Percentiles rank a stretch among this genome's conserved stretches.
Conservation (phyloP, 1,139 yeast genomes). For the Ogataea hybrid region DNA sequence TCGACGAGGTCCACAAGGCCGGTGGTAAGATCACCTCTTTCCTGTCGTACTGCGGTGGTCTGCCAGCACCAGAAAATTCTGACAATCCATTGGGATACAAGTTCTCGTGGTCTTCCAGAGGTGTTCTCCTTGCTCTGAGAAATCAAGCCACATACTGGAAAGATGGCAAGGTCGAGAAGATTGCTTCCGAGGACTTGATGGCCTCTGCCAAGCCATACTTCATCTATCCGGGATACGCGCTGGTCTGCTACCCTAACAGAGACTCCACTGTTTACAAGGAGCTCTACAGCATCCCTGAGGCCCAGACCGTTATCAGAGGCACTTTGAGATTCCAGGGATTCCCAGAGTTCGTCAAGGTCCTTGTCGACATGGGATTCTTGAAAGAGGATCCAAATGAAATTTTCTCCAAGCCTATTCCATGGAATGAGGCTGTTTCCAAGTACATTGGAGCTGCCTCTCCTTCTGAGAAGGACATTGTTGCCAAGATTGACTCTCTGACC, state of each 20-base stretch:
- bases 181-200: conserved; percentile 91
- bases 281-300: conserved; percentile 93
- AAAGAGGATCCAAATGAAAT: conserved; percentile 67
- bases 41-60: conserved; percentile 97
- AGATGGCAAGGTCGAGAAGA: conserved; percentile 78
- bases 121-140: conserved; percentile 92
- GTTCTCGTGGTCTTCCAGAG: conserved; percentile 99
- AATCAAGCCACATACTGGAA: conserved; percentile 88
- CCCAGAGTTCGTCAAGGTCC: conserved; percentile 95
- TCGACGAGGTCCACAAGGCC: conserved; percentile 89
- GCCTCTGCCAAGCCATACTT: conserved; percentile 92
- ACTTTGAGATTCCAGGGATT: conserved; percentile 97
- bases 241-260: conserved; percentile 96
- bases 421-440: conserved; percentile 86
- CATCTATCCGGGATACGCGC: conserved; percentile 93
- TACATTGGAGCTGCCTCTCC: conserved; percentile 73
- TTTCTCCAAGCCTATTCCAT: conserved; percentile 59
- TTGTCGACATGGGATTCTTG: conserved; percentile 91
- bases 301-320: conserved; percentile 95
- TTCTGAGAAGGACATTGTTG: conserved; percentile 68
- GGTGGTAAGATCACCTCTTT: conserved; percentile 94
- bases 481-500: conserved; percentile 75
- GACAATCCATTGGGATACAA: conserved; percentile 98
- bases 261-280: conserved; percentile 94
- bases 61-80: conserved; percentile 96